Evolutionary conservation across 441 rosid genomes (phyloP).

Genomic region (Euphorbia celastroides): DNA sequence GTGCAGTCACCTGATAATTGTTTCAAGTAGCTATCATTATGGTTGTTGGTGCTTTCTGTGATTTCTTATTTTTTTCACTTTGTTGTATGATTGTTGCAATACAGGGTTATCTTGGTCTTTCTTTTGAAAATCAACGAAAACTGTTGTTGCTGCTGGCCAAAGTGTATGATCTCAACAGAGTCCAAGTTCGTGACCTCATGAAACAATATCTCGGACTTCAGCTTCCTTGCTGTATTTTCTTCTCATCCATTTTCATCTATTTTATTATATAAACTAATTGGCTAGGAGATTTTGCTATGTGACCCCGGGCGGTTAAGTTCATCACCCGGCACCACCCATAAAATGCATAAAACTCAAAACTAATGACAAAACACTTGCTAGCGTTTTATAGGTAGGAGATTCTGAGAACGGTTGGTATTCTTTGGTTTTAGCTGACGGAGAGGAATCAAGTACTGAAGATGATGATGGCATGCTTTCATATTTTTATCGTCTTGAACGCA

Average conservation of each 20-base stretch:
- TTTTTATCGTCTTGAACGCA: conserved; percentile 76
- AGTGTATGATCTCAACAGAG: conserved; percentile 74
- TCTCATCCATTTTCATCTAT: neutral
- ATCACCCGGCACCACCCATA: neutral
- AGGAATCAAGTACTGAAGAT: conserved; percentile 25
- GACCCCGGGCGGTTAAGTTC: neutral
- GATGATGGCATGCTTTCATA: conserved; percentile 52
- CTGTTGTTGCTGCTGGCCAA: conserved; percentile 62
- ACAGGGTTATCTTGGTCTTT: conserved; percentile 77
- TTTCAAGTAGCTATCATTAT: neutral
- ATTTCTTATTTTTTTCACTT: neutral
- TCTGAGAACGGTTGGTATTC: conserved; percentile 17
- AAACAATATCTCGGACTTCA: conserved; percentile 79
- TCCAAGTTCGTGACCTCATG: conserved; percentile 64
- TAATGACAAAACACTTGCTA: neutral
- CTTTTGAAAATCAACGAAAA: conserved; percentile 48
- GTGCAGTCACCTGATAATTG: neutral
- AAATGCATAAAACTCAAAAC: neutral
- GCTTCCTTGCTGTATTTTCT: conserved; percentile 38
- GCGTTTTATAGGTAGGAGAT: neutral
- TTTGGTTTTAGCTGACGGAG: conserved; percentile 36
- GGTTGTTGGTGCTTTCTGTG: neutral
- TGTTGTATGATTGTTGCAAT: neutral
- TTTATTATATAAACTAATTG: neutral
- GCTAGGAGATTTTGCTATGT: neutral